Base-by-base conservation (phyloP, 805 yeast species). In the Candida boidinii region DNA sequence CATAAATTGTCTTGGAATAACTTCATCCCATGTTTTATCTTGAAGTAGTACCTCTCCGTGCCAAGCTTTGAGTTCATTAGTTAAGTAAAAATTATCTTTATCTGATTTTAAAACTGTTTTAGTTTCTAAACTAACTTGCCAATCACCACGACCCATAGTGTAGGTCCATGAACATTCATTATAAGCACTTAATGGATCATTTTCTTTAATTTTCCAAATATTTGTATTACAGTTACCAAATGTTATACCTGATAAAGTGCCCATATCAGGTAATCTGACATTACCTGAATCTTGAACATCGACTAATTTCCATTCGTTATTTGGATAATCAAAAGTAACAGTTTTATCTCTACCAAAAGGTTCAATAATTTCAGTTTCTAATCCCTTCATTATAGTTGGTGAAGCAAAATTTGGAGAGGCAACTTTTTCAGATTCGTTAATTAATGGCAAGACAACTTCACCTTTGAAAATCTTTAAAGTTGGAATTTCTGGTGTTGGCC, bases 401-500 rank as follows among this genome's bases (percentile, higher is more conserved):
- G 29, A 26, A 10, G 44, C 56, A 29, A 61, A 60, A 2, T 34
- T 36, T 4, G 48, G 64, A 41, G 42, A 37, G 6, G 14, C 29
- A 9, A 39, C 41, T 17, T 39, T 35, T 2, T 36, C 30, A 2
- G 37, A 33, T 9, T 31, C 21, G 35, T 54, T 42, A 10, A 57
- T 38, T 16, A 55, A 17, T 9, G 65, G 65, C 22, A 63, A 38
- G 12, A 37, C 31, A 24, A 58, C 34, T 29, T 49, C 51, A 31
- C 58, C 62, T n/a, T 44, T 43, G 38, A 42, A 43, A 20, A 65
- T 31, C 4, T 53, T 54, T 25, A 65, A 39, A 2, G 51, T 54
- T 32, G 69, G 65, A 6, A 54, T 60, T 41, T 60, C 65, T 4
- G 67, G 54, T 0, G 58, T 46, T 19, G 72, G 71, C 71, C 71